Base-by-base conservation (phyloP, 257 asterid genomes). In the Nemophila menziesii region DNA sequence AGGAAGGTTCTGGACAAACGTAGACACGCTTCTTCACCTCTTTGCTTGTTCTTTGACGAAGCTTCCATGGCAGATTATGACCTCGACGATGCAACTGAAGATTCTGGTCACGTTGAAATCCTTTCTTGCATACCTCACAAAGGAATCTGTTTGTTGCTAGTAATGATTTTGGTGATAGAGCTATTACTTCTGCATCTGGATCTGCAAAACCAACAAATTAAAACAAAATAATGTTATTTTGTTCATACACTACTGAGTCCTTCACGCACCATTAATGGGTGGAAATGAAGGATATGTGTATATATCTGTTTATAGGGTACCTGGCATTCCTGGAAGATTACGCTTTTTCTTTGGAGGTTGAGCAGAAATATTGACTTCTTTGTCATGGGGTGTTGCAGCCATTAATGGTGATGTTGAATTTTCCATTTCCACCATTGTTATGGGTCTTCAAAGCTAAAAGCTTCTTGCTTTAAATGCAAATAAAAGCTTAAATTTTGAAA, bases 11-110 rank as follows among this genome's bases (percentile, higher is more conserved):
- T 0, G 97, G 97, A 43, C 97, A 87, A 1, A 87, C 86, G 48
- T 87, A 87, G 0, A 87, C 97, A 1, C 86, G 74, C 67, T 75
- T 87, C 15, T 55, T 54, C 33, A 66, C 61, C 14, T 77, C 97
- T 2, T 73, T 63, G 20, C 77, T 64, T 0, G 67, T 64, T 15
- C 96, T 44, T 63, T 80, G 95, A 64, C 72, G 63, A n/a, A 87
- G 93, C 34, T 87, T 87, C 97, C 97, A 87, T 37, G 97, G 97
- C 64, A 87, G 39, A 51, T 87, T 87, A 65, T 87, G 97, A 44
- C 97, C 97, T 4, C 97, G 72, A 9, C 93, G 54, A 50, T 87
- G 97, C 7, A 87, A 89, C 64, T 87, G 97, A 52, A 87, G 52
- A 46, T 87, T 87, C 62, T 87, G 97, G 63, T 87, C 97, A 13